Evolutionary conservation across 129 eudicot genomes (phyloP).

Genomic region (Gnaphalium uliginosum): DNA sequence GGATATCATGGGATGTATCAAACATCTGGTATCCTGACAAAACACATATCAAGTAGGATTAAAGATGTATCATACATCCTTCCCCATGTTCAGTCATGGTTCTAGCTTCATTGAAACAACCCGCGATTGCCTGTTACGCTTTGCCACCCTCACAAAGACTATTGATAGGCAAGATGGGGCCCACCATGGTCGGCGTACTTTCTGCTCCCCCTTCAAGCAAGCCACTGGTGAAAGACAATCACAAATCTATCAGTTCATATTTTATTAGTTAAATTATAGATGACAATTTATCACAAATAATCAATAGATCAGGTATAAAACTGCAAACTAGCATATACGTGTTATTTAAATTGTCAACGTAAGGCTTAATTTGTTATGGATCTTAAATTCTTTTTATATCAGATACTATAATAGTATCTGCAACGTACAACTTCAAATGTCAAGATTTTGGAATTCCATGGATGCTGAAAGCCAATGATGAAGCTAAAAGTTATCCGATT

Average conservation of each 20-base stretch:
- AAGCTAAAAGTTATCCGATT: background rate
- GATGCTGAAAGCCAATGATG: background rate
- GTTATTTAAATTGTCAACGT: background rate
- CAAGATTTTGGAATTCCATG: background rate
- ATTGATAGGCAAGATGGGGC: conserved; percentile 89
- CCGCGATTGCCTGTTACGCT: conserved; percentile 62
- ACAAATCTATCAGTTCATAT: background rate
- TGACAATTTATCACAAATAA: background rate
- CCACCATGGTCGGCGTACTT: conserved; percentile 96
- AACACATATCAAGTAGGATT: conserved; percentile 8
- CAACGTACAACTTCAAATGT: background rate
- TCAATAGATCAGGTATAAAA: background rate
- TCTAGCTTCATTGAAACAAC: conserved; percentile 98
- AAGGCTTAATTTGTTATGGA: background rate
- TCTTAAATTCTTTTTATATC: background rate
- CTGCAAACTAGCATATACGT: background rate
- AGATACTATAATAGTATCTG: background rate
- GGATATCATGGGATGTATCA: conserved; percentile 25
- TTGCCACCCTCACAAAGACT: conserved; percentile 76
- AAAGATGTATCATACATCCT: conserved; percentile 29
- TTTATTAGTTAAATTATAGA: background rate
- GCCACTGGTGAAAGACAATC: conserved; percentile 56
- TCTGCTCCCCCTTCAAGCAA: conserved; percentile 98
- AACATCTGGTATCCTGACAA: conserved; percentile 23
- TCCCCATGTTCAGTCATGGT: conserved; percentile 42